Evolutionary conservation across 192 early-diverging fungal genomes (phyloP), one percentile per base, ranked within the genome.

Genomic region (Entrophospora sp.): DNA sequence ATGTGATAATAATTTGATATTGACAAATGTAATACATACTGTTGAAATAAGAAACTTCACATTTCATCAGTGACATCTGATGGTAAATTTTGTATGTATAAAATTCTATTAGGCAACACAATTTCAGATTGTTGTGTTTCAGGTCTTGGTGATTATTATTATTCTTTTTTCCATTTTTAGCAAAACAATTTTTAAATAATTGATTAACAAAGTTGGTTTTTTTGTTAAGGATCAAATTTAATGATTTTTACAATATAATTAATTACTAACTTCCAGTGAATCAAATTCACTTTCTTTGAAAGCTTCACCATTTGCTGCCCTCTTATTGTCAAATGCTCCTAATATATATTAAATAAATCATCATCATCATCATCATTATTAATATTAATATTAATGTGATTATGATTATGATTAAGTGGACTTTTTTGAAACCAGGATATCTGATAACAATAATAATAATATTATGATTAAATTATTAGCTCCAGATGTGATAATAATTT

Each of bases 351-450:
- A n/a, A n/a, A n/a, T n/a, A n/a, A n/a, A n/a, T n/a, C n/a, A n/a
- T n/a, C n/a, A n/a, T n/a, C n/a, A n/a, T n/a, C n/a, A n/a, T n/a
- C n/a, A n/a, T n/a, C n/a, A n/a, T n/a, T n/a, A n/a, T n/a, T n/a
- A n/a, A n/a, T n/a, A n/a, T n/a, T n/a, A n/a, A n/a, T n/a, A n/a
- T n/a, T n/a, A n/a, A n/a, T n/a, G n/a, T n/a, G n/a, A n/a, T n/a
- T n/a, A n/a, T n/a, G n/a, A n/a, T n/a, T n/a, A n/a, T n/a, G n/a
- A n/a, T n/a, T n/a, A n/a, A n/a, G n/a, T n/a, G n/a, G n/a, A n/a
- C n/a, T n/a, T n/a, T n/a, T n/a, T 80, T 83, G 63, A 83, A 88
- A 10, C 87, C 87, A 27, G 73, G 55, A 65, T 77, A 77, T 30
- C 75, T 74, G 42, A 56, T 37, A 22, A 13, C 8, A 25, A 6